These are phyloP conservation scores for Helianthus tuberosus DNA, from an alignment of 129 eudicot species.

Conservation along the genomic window DNA sequence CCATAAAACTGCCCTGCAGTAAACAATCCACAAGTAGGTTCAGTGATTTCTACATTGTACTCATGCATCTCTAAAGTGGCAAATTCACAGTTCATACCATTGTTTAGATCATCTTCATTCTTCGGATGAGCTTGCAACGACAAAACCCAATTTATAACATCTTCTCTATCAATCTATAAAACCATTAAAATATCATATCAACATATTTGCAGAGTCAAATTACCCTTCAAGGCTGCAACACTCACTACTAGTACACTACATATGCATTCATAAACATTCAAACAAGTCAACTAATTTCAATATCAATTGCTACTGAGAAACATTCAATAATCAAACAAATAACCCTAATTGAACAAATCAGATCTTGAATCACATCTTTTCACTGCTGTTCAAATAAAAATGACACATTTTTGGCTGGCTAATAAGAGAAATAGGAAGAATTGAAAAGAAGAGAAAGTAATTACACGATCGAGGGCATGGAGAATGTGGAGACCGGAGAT, in stretches of 20 bases:
- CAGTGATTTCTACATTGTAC: neutral
- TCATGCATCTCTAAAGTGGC: slow-evolving; percentile 3
- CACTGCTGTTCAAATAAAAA: neutral
- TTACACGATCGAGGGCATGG: slow-evolving; percentile 64
- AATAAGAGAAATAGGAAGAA: neutral
- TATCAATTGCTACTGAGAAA: neutral
- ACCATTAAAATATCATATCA: slow-evolving; percentile 9
- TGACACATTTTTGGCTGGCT: neutral
- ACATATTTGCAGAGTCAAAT: slow-evolving; percentile 16
- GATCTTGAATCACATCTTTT: slow-evolving; percentile 12
- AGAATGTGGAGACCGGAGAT: slow-evolving; percentile 80
- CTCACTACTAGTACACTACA: neutral
- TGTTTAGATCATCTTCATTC: slow-evolving; percentile 52
- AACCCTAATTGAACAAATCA: slow-evolving; percentile 15
- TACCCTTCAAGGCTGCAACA: slow-evolving; percentile 20
- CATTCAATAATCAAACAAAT: neutral
- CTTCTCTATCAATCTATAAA: slow-evolving; percentile 75
- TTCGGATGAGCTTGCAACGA: slow-evolving; percentile 79
- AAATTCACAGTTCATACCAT: slow-evolving; percentile 44
- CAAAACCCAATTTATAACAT: slow-evolving; percentile 69
- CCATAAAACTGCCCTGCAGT: slow-evolving; percentile 87
- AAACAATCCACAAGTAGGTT: slow-evolving; percentile 20
- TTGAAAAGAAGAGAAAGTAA: neutral
- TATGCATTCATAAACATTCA: neutral
- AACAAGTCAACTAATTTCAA: neutral